Conservation (phyloP, 2,329 filamentous ascomycete genomes). For the Pyricularia pennisetigena region DNA sequence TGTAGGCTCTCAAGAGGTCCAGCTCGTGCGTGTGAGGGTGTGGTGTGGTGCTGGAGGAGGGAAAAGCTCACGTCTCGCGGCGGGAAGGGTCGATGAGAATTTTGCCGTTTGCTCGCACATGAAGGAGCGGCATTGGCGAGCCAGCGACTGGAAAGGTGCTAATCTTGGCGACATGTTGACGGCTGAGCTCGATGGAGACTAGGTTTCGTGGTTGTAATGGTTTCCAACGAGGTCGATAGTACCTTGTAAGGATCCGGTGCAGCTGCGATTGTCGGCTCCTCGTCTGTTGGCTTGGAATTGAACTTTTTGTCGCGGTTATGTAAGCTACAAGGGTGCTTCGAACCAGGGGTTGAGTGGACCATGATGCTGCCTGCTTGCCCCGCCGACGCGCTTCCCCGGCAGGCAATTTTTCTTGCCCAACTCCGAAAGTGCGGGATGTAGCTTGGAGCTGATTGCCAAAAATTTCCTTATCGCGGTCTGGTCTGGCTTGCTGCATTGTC, state of each 20-base stretch:
- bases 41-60: not conserved
- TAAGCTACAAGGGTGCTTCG: not conserved
- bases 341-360: not conserved
- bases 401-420: not conserved
- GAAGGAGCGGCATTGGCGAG: slow-evolving; percentile 8
- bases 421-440: not conserved
- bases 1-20: not conserved
- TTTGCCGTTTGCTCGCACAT: not conserved
- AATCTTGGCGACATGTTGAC: slow-evolving; percentile 12
- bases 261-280: not conserved
- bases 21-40: not conserved
- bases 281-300: not conserved
- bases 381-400: not conserved
- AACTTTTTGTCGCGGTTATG: not conserved
- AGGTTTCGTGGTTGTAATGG: not conserved
- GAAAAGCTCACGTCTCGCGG: not conserved
- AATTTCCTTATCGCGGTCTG: not conserved
- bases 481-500: not conserved
- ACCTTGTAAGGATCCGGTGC: not conserved
- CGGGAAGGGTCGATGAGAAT: not conserved
- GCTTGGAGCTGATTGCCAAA: not conserved
- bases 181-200: not conserved
- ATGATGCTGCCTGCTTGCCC: not conserved
- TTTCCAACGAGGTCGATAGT: not conserved
- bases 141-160: slow-evolving; percentile 4